These are phyloP conservation scores for Emmonsia crescens DNA, from an alignment of 2,329 filamentous ascomycete genomes.

Conservation along the genomic window DNA sequence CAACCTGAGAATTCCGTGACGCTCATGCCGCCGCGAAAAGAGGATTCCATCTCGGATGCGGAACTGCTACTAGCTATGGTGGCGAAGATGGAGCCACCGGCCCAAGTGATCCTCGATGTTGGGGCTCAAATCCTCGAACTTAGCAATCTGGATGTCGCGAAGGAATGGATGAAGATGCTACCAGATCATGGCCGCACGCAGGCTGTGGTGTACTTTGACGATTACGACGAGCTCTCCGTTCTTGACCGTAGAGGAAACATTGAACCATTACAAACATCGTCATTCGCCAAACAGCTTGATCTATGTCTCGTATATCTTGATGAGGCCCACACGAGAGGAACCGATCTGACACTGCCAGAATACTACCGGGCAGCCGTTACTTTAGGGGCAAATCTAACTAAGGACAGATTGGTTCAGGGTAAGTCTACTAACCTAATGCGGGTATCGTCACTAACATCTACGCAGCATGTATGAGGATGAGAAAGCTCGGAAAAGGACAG, in stretches of 20 bases:
- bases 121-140: conserved; percentile 60
- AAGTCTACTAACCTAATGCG: conserved; percentile 38
- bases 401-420: conserved; percentile 61
- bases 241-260: conserved; percentile 18
- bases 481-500: conserved; percentile 55
- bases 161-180: conserved; percentile 40
- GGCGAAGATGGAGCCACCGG: conserved; percentile 24
- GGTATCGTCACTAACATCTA: conserved; percentile 38
- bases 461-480: conserved; percentile 57
- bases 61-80: conserved; percentile 40
- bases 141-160: conserved; percentile 45
- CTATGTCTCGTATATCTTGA: conserved; percentile 58
- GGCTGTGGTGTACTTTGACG: conserved; percentile 47
- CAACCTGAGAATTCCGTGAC: conserved; percentile 37
- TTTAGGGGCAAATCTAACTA: conserved; percentile 52
- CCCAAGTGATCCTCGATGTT: conserved; percentile 57
- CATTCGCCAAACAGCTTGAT: conserved; percentile 47
- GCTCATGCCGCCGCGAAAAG: conserved; percentile 10
- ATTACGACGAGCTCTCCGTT: conserved; percentile 22
- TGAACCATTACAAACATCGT: conserved; percentile 43
- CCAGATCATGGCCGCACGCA: conserved; percentile 19
- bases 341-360: conserved; percentile 51
- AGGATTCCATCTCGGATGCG: conserved; percentile 12
- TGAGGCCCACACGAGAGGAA: conserved; percentile 59
- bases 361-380: conserved; percentile 56